Percentiles rank a stretch among this genome's conserved stretches.
Evolutionary conservation across 306 rosid species (phyloP).

Genomic region (Prunus mume): DNA sequence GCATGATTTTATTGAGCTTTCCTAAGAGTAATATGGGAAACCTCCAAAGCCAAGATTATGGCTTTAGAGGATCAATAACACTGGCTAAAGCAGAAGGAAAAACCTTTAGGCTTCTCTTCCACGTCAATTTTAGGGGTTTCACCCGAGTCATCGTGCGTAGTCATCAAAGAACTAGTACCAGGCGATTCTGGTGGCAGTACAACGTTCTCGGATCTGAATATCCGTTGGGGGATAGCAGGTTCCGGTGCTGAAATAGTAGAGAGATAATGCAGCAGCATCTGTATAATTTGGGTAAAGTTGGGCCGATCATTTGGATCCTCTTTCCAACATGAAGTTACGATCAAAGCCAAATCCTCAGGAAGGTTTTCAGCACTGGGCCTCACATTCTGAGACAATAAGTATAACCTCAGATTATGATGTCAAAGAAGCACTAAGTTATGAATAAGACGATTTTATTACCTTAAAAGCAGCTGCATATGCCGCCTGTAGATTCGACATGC

Average conservation of each 20-base stretch:
- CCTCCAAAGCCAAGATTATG: neutral
- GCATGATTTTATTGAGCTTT: slow-evolving; percentile 34
- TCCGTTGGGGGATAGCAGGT: slow-evolving; percentile 46
- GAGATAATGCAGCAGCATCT: slow-evolving; percentile 76
- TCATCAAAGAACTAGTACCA: slow-evolving; percentile 85
- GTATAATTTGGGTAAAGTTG: slow-evolving; percentile 71
- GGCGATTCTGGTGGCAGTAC: slow-evolving; percentile 92
- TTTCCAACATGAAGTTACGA: slow-evolving; percentile 88
- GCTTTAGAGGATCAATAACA: slow-evolving; percentile 50
- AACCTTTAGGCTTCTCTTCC: slow-evolving; percentile 60
- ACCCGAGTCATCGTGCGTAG: slow-evolving; percentile 44
- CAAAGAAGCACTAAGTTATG: neutral
- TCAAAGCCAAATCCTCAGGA: slow-evolving; percentile 64
- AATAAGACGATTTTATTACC: slow-evolving; percentile 34
- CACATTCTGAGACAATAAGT: slow-evolving; percentile 55
- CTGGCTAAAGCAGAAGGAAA: slow-evolving; percentile 69
- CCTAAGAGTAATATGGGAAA: slow-evolving; percentile 24
- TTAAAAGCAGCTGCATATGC: slow-evolving; percentile 98
- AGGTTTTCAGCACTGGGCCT: slow-evolving; percentile 85
- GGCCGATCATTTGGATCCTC: slow-evolving; percentile 85
- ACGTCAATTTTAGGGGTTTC: slow-evolving; percentile 32
- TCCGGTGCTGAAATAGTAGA: slow-evolving; percentile 47
- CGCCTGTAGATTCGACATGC: slow-evolving; percentile 98
- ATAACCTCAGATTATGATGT: neutral
- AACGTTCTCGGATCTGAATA: slow-evolving; percentile 56